These are phyloP conservation scores for Alternaria viburni DNA, from an alignment of 2,329 filamentous ascomycete genomes.

Conservation along the genomic window DNA sequence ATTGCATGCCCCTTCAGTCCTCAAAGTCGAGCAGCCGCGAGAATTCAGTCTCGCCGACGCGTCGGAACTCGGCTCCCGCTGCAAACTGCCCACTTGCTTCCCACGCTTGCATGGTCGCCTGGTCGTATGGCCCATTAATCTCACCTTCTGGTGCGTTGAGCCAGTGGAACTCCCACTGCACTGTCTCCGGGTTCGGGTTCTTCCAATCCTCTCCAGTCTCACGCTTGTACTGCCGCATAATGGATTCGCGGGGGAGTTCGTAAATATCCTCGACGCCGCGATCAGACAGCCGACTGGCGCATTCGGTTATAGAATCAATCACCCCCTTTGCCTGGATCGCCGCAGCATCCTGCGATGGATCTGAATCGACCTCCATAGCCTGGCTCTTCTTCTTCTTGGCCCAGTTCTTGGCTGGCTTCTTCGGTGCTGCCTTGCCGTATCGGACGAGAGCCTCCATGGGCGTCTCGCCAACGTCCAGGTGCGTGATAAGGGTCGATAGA, in stretches of 20 bases:
- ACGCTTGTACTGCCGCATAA: slow-evolving; percentile 80
- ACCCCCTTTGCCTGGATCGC: slow-evolving; percentile 73
- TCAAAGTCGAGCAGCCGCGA: slow-evolving; percentile 50
- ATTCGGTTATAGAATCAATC: slow-evolving; percentile 84
- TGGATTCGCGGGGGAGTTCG: slow-evolving; percentile 81
- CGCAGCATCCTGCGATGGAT: slow-evolving; percentile 67
- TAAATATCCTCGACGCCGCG: slow-evolving; percentile 90
- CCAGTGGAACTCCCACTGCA: slow-evolving; percentile 92
- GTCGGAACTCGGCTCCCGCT: slow-evolving; percentile 73
- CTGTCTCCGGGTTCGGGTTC: slow-evolving; percentile 53
- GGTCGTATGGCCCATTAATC: slow-evolving; percentile 87
- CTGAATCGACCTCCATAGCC: slow-evolving; percentile 73
- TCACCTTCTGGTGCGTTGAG: slow-evolving; percentile 81
- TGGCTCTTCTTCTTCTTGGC: slow-evolving; percentile 53
- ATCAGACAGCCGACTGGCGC: slow-evolving; percentile 84
- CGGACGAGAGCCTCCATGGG: slow-evolving; percentile 85
- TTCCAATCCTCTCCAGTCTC: slow-evolving; percentile 90
- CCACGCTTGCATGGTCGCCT: slow-evolving; percentile 87
- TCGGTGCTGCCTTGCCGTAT: slow-evolving; percentile 68
- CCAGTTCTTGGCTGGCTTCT: slow-evolving; percentile 56
- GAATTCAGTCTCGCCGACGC: slow-evolving; percentile 53
- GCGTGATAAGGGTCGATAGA: slow-evolving; percentile 72
- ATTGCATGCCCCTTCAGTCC: slow-evolving; percentile 13
- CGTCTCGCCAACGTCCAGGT: slow-evolving; percentile 82
- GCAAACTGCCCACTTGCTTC: slow-evolving; percentile 90